Evolutionary conservation across 2,329 filamentous ascomycete species (phyloP).

Genomic region (Fusarium domesticum): DNA sequence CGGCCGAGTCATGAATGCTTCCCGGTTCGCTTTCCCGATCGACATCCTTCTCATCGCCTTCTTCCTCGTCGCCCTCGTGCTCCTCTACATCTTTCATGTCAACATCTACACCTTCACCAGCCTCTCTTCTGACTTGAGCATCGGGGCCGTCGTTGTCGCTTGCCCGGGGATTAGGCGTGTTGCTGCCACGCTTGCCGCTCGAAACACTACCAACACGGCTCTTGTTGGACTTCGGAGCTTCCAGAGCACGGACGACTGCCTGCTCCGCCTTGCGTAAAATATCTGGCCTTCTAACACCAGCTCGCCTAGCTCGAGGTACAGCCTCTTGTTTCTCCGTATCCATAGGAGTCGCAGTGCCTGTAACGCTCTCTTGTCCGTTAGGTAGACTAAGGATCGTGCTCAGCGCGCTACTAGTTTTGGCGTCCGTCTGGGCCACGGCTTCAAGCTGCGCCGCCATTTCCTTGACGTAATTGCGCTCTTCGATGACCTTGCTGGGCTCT

Average conservation of each 20-base stretch:
- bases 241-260: slow-evolving; percentile 49
- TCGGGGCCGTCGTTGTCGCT: slow-evolving; percentile 44
- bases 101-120: slow-evolving; percentile 33
- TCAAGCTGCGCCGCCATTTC: slow-evolving; percentile 41
- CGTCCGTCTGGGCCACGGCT: slow-evolving; percentile 31
- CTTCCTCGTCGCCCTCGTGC: slow-evolving; percentile 31
- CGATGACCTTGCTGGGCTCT: slow-evolving; percentile 47
- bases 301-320: slow-evolving; percentile 39
- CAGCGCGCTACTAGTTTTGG: slow-evolving; percentile 37
- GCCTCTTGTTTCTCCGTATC: slow-evolving; percentile 42
- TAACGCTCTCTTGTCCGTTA: slow-evolving; percentile 38
- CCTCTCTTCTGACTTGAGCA: slow-evolving; percentile 37
- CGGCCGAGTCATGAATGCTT: slow-evolving; percentile 62
- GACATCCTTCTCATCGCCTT: slow-evolving; percentile 29
- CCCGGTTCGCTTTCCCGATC: slow-evolving; percentile 39
- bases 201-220: slow-evolving; percentile 51
- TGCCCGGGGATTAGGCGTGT: slow-evolving; percentile 36
- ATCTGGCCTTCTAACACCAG: slow-evolving; percentile 53
- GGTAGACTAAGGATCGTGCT: slow-evolving; percentile 43
- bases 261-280: slow-evolving; percentile 61
- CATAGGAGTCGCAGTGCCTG: slow-evolving; percentile 35
- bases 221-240: slow-evolving; percentile 48
- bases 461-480: slow-evolving; percentile 43
- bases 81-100: slow-evolving; percentile 45
- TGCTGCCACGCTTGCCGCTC: slow-evolving; percentile 46